Base-by-base conservation (phyloP, 805 yeast genomes). In the Teunomyces pallodes region DNA sequence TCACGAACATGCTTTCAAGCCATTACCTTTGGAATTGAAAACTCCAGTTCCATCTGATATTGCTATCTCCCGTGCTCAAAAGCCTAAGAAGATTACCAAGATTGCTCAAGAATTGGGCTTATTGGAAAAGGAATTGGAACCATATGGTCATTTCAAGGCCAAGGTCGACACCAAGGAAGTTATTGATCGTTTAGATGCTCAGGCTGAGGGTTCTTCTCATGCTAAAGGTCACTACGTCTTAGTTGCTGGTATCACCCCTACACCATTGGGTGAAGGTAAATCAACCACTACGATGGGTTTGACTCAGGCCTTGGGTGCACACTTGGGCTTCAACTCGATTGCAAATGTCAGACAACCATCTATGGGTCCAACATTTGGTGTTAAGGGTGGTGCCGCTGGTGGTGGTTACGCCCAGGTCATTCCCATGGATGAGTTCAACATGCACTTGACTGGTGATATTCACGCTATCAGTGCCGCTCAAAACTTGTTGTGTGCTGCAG, bases 331-430 rank as follows among this genome's bases (percentile, higher is more conserved):
- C 66, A 85, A 86, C 49, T 84, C 96, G 33, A 83, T 91, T 67
- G 99, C 98, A 46, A 90, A 89, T 61, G 96, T 92, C 45, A 87
- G 99, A 68, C 99, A 92, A 68, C 98, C 98, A 27, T 87, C 96
- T 8, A 90, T 92, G 97, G 98, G 98, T 35, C 99, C 99, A 45
- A 92, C 98, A 14, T 92, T 92, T 61, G 99, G 99, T 67, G 90
- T 92, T 60, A 92, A 92, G 74, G 99, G 99, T 62, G 98, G 98
- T 69, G 99, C 99, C 49, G 98, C 98, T 14, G 99, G 99, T 59
- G 99, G 98, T 65, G 98, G 98, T 42, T 92, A 90, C 69, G 81
- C 98, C 2, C 98, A 92, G 72, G 98, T 92, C 41, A 91, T 92
- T 59, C 98, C 98, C 45, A 92, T 92, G 97, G 99, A 92, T 69